Evolutionary conservation across 345 rosid species (phyloP), one percentile per base, ranked within the genome.

Genomic region (Salix dunnii): DNA sequence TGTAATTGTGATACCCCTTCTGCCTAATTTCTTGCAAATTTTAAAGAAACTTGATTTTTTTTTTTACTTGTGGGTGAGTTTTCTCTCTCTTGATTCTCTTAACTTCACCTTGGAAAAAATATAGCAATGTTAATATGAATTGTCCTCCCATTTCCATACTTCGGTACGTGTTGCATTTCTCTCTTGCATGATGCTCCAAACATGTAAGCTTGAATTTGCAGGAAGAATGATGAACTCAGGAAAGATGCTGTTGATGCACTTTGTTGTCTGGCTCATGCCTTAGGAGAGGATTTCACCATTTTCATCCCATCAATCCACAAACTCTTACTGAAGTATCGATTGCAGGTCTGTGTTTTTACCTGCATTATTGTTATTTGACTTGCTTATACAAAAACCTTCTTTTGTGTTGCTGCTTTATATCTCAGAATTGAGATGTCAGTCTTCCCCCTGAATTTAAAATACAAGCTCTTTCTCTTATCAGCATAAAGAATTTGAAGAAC

Each of bases 401-500:
- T 61, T 42, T 64, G 25, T 48, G 11, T 62, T 42, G 27, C 23
- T 14, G 8, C 63, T 21, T 28, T 35, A 28, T 23, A 9, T 77
- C 36, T 70, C 67, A 6, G 72, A 36, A 69, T 51, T 40, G 43
- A 72, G 63, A 27, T 23, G 23, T 31, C 68, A 21, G 40, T 67
- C 18, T 48, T 64, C 64, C 60, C 40, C 27, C 12, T 67, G 43
- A 31, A 38, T 74, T 74, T 27, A 68, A 73, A 65, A 36, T 73
- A 40, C 46, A 31, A 62, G 42, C 27, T 46, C 73, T 42, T 69
- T 76, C 31, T 68, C 38, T 84, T 77, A 85, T 65, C 92, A 94
- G 99, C 99, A 96, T 79, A 93, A 92, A 85, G 99, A 96, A 76
- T 96, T 96, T 83, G 97, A 91, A 80, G 98, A 96, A 84, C 91